A percentile compares a stretch with the other conserved stretches of the same genome.
Conservation (phyloP, 179 eudicot genomes). For the Actinidia chinensis region DNA sequence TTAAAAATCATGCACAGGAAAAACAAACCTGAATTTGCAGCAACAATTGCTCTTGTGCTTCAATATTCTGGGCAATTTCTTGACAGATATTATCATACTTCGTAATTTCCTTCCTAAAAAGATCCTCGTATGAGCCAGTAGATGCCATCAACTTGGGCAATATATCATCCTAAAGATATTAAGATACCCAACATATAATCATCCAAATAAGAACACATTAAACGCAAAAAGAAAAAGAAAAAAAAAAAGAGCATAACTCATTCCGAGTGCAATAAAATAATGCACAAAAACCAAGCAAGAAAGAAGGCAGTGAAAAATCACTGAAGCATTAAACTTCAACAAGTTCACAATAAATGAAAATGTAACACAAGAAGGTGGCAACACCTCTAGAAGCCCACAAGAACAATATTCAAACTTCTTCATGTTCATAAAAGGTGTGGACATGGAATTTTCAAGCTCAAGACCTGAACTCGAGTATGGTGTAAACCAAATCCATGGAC, state of each 20-base stretch:
- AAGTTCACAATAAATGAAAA: background rate
- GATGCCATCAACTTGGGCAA: slow-evolving; percentile 93
- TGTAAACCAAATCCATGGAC: background rate
- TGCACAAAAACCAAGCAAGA: background rate
- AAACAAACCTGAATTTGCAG: slow-evolving; percentile 76
- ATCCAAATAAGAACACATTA: slow-evolving; percentile 15
- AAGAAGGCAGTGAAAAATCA: background rate
- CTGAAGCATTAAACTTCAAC: background rate
- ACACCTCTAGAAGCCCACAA: background rate
- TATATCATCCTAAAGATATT: slow-evolving; percentile 99
- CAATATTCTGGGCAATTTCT: slow-evolving; percentile 77
- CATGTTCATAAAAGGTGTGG: background rate
- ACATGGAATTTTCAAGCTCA: background rate
- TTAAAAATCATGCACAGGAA: background rate
- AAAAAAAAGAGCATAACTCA: no score
- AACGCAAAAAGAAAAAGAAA: background rate
- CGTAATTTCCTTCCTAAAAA: slow-evolving; percentile 84
- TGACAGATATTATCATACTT: slow-evolving; percentile 79
- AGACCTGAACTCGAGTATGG: background rate
- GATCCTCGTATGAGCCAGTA: slow-evolving; percentile 95
- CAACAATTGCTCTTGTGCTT: slow-evolving; percentile 78
- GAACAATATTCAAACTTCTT: background rate
- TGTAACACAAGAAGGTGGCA: background rate
- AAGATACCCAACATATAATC: slow-evolving; percentile 22
- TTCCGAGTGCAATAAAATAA: background rate